Evolutionary conservation across 2,329 filamentous ascomycete genomes (phyloP).

Genomic region (Fusarium armeniacum): DNA sequence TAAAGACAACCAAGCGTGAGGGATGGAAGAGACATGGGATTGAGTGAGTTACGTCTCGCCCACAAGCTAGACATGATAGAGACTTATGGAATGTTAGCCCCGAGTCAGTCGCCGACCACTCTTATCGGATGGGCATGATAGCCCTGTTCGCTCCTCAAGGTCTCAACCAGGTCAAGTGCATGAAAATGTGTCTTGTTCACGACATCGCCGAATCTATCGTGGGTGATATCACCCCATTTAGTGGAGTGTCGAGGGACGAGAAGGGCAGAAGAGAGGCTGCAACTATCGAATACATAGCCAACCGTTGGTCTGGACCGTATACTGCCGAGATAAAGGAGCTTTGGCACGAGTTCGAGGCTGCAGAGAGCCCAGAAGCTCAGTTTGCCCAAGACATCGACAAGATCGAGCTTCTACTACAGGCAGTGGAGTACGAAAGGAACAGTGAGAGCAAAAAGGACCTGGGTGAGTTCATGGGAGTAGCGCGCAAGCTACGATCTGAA

Average conservation of each 20-base stretch:
- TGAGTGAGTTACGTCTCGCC: constrained; percentile 38
- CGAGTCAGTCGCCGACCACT: constrained; percentile 97
- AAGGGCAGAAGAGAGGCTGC: constrained; percentile 87
- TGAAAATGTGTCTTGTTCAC: constrained; percentile 94
- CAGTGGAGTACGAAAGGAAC: constrained; percentile 92
- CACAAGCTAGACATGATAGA: neutral
- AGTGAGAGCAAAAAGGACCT: constrained; percentile 77
- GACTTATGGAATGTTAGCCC: constrained; percentile 61
- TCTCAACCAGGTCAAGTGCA: constrained; percentile 85
- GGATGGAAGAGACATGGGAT: constrained; percentile 94
- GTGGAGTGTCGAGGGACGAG: constrained; percentile 87
- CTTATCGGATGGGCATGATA: constrained; percentile 99
- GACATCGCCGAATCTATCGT: constrained; percentile 97
- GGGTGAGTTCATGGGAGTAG: constrained; percentile 87
- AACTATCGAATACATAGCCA: constrained; percentile 92
- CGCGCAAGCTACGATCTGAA: constrained; percentile 76
- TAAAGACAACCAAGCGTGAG: constrained; percentile 96
- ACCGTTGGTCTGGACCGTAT: constrained; percentile 74
- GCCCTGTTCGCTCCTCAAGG: constrained; percentile 85
- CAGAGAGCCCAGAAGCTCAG: constrained; percentile 81
- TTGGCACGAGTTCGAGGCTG: constrained; percentile 97
- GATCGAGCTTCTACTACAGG: constrained; percentile 93
- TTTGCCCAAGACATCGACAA: constrained; percentile 99
- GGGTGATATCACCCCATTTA: constrained; percentile 96
- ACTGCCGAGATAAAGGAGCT: constrained; percentile 80